Base-by-base conservation (phyloP, 805 yeast species). In the Lipomyces spencermartinsiae region DNA sequence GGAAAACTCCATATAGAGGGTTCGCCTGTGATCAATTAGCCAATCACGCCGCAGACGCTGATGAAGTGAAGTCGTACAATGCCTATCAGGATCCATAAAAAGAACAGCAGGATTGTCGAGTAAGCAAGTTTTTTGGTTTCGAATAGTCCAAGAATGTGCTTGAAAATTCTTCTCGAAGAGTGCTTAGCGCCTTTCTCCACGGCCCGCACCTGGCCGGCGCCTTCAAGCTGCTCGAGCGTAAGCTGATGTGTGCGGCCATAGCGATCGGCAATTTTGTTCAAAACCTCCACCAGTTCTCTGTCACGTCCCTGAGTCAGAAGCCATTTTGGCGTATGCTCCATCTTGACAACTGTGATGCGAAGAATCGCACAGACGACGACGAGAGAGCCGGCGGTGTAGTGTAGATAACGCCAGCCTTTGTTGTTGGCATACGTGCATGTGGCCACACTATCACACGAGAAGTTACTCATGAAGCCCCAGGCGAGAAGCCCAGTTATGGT, bases 371-470 rank as follows among this genome's bases (percentile, higher is more conserved):
- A 82, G 70, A 81, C 79, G 34, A 82, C 64, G 2, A 87, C 87
- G 65, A 87, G 77, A 2, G 84, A 87, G 14, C 88, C 85, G 74
- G 85, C 82, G n/a, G 83, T 80, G 74, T 81, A 85, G 81, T 86
- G 84, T 59, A 82, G 79, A 76, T 87, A 87, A 73, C 90, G 77
- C 90, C 90, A 87, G 62, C 90, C 90, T 78, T 83, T 81, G 76
- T 87, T 87, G 46, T 79, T 75, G 14, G 73, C 66, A 9, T 84
- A 79, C 37, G 80, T 79, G 74, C 90, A 87, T 54, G 76, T 62
- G 16, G 74, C 81, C 8, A 75, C 74, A 77, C 80, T 74, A 19
- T 78, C 75, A 74, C 90, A 86, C 3, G 86, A 83, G 68, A 79
- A 79, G 66, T 83, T 81, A 12, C 87, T 83, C 59, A 87, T 77